These are phyloP conservation scores for Mortierella sp. DNA, from an alignment of 371 early-diverging fungal species.

Conservation along the genomic window DNA sequence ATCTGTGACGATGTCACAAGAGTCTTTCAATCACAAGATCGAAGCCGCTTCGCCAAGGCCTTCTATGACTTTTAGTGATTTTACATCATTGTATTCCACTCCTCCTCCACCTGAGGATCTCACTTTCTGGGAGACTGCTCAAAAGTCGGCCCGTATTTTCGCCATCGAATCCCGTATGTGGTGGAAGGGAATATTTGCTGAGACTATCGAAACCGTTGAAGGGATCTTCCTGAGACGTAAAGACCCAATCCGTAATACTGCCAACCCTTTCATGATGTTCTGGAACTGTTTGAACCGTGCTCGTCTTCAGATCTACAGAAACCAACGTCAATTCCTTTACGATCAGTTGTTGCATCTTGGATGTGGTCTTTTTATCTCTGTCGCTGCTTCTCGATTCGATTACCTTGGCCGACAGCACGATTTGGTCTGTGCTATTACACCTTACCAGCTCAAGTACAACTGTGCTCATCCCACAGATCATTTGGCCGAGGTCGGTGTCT, in stretches of 20 bases:
- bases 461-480: slow-evolving; percentile 52
- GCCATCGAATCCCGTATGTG: slow-evolving; percentile 45
- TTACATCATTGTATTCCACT: slow-evolving; percentile 37
- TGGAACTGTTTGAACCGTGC: slow-evolving; percentile 57
- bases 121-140: slow-evolving; percentile 61
- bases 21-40: slow-evolving; percentile 5
- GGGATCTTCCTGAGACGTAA: slow-evolving; percentile 44
- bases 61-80: slow-evolving; percentile 44
- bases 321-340: slow-evolving; percentile 58
- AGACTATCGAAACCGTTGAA: slow-evolving; percentile 40
- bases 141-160: slow-evolving; percentile 33
- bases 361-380: slow-evolving; percentile 60
- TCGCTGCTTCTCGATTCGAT: slow-evolving; percentile 51
- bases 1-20: slow-evolving; percentile 42
- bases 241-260: slow-evolving; percentile 60
- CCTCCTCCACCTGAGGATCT: slow-evolving; percentile 41
- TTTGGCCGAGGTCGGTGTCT: slow-evolving; percentile 55
- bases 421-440: slow-evolving; percentile 59
- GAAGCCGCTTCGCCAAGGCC: slow-evolving; percentile 26
- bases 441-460: slow-evolving; percentile 48
- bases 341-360: slow-evolving; percentile 68
- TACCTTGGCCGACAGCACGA: slow-evolving; percentile 62
- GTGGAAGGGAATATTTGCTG: slow-evolving; percentile 46
- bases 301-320: slow-evolving; percentile 63
- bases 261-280: slow-evolving; percentile 56